These are phyloP conservation scores for Orbilia blumenaviensis DNA, from an alignment of 2,329 filamentous ascomycete genomes.

Conservation along the genomic window DNA sequence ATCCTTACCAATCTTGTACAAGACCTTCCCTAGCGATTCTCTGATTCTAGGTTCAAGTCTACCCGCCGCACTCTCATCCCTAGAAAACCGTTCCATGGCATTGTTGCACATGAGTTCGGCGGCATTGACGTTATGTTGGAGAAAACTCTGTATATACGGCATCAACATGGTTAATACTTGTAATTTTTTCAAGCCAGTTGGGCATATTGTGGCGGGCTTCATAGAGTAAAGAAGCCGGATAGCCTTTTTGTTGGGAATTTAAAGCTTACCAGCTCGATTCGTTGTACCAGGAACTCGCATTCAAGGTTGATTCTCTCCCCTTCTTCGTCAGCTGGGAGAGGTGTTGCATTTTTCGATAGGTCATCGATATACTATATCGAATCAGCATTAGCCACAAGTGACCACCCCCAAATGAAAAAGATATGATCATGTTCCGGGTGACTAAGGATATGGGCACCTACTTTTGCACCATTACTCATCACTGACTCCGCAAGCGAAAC, in stretches of 20 bases:
- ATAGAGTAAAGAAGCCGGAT: not conserved
- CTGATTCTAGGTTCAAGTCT: constrained; percentile 65
- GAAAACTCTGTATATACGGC: constrained; percentile 68
- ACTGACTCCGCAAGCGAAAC: constrained; percentile 41
- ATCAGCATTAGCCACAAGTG: not conserved
- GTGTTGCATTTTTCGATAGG: constrained; percentile 29
- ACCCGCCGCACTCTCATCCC: constrained; percentile 46
- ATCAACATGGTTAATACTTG: constrained; percentile 12
- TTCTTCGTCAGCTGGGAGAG: constrained; percentile 21
- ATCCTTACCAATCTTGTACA: constrained; percentile 76
- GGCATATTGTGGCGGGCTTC: not conserved
- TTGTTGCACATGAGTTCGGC: constrained; percentile 81
- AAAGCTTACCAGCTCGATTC: constrained; percentile 39
- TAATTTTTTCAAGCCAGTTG: constrained; percentile 31
- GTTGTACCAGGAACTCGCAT: constrained; percentile 41
- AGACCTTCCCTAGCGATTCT: constrained; percentile 72
- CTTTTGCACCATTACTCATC: constrained; percentile 50
- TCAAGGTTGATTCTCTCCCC: constrained; percentile 44
- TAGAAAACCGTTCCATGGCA: constrained; percentile 62
- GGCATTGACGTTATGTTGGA: constrained; percentile 75
- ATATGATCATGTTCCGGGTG: not conserved
- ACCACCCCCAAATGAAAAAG: not conserved
- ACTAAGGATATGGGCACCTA: not conserved
- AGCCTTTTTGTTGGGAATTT: not conserved
- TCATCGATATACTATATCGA: constrained; percentile 46